Evolutionary conservation across 768 basidiomycete species (phyloP).

Genomic region (Psilocybe cubensis): DNA sequence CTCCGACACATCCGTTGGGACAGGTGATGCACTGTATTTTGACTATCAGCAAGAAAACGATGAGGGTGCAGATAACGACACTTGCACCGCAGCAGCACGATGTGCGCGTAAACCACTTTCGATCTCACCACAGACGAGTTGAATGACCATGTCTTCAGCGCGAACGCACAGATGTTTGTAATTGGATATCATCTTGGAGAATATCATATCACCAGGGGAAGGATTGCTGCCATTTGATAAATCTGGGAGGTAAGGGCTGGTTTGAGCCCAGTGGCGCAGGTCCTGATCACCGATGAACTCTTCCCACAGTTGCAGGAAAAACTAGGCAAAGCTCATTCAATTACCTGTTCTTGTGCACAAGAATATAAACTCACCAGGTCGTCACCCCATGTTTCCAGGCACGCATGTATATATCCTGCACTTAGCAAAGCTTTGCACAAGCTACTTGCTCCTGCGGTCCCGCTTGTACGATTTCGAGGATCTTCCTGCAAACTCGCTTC

Average conservation of each 20-base stretch:
- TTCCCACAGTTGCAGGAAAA: constrained; percentile 89
- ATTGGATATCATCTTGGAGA: constrained; percentile 71
- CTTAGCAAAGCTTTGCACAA: constrained; percentile 88
- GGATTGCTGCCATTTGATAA: constrained; percentile 32
- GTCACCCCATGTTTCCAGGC: constrained; percentile 86
- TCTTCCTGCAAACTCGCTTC: constrained; percentile 53
- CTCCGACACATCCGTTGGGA: constrained; percentile 13
- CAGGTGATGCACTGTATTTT: constrained; percentile 21
- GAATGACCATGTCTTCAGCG: constrained; percentile 88
- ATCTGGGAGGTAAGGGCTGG: constrained; percentile 54
- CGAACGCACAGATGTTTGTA: constrained; percentile 65
- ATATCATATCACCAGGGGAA: constrained; percentile 67
- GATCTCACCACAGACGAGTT: constrained; percentile 82
- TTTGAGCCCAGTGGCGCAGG: constrained; percentile 57
- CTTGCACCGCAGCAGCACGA: constrained; percentile 49
- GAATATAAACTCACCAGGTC: constrained; percentile 64
- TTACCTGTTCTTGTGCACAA: not conserved
- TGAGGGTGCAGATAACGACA: constrained; percentile 7
- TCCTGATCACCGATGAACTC: constrained; percentile 69
- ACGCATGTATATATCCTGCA: constrained; percentile 69
- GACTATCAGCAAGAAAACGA: not conserved
- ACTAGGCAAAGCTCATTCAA: constrained; percentile 47
- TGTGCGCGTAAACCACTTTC: constrained; percentile 76
- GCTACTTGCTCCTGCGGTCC: constrained; percentile 81
- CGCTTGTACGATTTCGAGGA: constrained; percentile 71